phyloP scores from a whole-genome alignment of 1,284 basidiomycete species.

The Bjerkandera adusta region DNA sequence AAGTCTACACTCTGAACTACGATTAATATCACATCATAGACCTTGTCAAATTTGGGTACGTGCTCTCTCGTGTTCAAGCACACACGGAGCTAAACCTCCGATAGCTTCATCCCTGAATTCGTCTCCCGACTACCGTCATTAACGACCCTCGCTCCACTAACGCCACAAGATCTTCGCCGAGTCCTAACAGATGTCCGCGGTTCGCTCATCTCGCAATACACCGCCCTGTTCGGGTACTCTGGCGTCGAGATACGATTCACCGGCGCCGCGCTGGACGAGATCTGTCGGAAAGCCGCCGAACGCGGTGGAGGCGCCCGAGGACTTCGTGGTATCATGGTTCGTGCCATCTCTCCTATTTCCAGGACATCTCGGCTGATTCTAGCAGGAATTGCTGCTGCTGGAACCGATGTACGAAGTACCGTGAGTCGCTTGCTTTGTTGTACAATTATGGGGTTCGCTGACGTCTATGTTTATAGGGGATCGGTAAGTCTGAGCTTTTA shows the following conservation, averaged over 20 bases:
- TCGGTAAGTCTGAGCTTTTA: conserved; percentile 33
- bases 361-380: neutral
- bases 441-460: conserved; percentile 5
- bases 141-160: conserved; percentile 77
- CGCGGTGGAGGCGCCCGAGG: conserved; percentile 90
- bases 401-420: conserved; percentile 92
- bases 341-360: conserved; percentile 17
- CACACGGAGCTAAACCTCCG: neutral
- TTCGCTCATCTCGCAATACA: conserved; percentile 88
- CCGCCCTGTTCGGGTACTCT: conserved; percentile 76
- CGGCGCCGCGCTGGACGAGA: conserved; percentile 68
- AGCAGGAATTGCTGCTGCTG: conserved; percentile 71
- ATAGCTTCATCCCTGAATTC: conserved; percentile 91
- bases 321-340: conserved; percentile 83
- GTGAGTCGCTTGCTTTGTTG: conserved; percentile 52
- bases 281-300: conserved; percentile 76
- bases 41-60: conserved; percentile 85
- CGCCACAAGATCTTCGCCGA: conserved; percentile 74
- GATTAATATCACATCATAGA: conserved; percentile 49
- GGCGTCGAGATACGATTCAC: conserved; percentile 83
- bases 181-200: conserved; percentile 92
- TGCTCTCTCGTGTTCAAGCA: conserved; percentile 9
- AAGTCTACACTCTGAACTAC: neutral
- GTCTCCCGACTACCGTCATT: conserved; percentile 87
- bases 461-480: conserved; percentile 32